phyloP scores from a whole-genome alignment of 768 basidiomycete genomes.

The Boletus huronensis region DNA sequence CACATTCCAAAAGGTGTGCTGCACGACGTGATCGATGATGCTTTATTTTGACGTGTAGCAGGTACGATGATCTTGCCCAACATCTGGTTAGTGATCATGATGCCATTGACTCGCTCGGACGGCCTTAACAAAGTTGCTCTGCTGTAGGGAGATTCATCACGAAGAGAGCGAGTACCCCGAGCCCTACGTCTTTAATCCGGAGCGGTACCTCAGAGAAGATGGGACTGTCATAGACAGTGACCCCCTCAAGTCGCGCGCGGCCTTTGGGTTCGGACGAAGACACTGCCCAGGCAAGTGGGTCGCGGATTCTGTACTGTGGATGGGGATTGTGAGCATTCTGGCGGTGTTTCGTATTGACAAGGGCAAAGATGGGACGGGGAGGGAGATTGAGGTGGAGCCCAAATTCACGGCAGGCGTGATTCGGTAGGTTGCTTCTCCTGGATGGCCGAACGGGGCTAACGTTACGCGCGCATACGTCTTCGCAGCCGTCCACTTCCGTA shows the following conservation, averaged over 20 bases:
- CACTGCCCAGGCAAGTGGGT: conserved; percentile 32
- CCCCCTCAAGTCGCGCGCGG: conserved; percentile 25
- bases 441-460: conserved; percentile 13
- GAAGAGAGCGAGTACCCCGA: conserved; percentile 29
- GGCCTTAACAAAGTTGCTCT: neutral
- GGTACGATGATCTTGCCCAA: conserved; percentile 29
- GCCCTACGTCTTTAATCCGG: conserved; percentile 26
- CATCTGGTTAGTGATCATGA: conserved; percentile 28
- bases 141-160: conserved; percentile 29
- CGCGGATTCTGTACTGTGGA: conserved; percentile 32
- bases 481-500: conserved; percentile 30
- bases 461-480: conserved; percentile 11
- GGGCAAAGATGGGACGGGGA: conserved; percentile 22
- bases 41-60: conserved; percentile 7
- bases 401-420: conserved; percentile 32
- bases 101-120: neutral
- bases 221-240: conserved; percentile 23
- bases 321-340: conserved; percentile 29
- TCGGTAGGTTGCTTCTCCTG: conserved; percentile 22
- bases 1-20: conserved; percentile 36
- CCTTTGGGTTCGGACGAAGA: conserved; percentile 31
- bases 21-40: neutral
- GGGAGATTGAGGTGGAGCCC: conserved; percentile 24
- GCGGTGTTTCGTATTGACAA: conserved; percentile 23
- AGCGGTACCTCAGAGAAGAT: conserved; percentile 24